Evolutionary conservation across 2,329 filamentous ascomycete species (phyloP).

Genomic region (Teratosphaeria zuluensis): DNA sequence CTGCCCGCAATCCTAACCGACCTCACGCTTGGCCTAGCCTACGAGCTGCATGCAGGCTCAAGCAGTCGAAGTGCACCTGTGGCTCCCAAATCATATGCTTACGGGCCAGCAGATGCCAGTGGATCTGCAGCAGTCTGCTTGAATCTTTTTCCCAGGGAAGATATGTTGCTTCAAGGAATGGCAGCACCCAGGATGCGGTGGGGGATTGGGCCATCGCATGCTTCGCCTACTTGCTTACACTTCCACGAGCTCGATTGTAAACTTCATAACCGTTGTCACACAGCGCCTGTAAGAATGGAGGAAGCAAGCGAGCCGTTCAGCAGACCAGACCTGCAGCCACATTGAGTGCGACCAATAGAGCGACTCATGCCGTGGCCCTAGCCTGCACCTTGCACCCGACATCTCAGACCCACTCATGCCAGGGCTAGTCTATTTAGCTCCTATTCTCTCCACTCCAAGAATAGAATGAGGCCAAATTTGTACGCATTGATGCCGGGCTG

Average conservation of each 20-base stretch:
- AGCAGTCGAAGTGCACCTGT: neutral
- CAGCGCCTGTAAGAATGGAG: slow-evolving; percentile 14
- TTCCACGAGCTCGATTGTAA: neutral
- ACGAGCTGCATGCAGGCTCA: neutral
- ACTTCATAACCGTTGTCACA: neutral
- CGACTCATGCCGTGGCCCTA: slow-evolving; percentile 10
- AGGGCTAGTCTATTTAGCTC: slow-evolving; percentile 9
- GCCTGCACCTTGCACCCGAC: slow-evolving; percentile 16
- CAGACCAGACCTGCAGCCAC: slow-evolving; percentile 20
- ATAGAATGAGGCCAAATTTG: slow-evolving; percentile 35
- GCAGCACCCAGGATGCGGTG: no score
- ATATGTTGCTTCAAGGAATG: neutral
- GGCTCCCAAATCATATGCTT: neutral
- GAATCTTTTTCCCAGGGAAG: neutral
- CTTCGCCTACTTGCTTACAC: neutral
- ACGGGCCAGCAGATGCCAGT: neutral
- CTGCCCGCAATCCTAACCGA: neutral
- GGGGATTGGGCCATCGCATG: neutral
- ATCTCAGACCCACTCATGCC: slow-evolving; percentile 11
- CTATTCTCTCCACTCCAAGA: slow-evolving; percentile 30
- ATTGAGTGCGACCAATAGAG: slow-evolving; percentile 13
- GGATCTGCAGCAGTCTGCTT: neutral
- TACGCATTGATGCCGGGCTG: slow-evolving; percentile 30
- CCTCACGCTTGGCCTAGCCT: neutral
- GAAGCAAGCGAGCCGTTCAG: slow-evolving; percentile 11